Evolutionary conservation across 441 rosid genomes (phyloP), one percentile per base, ranked within the genome.

Genomic region (Sinapis alba): DNA sequence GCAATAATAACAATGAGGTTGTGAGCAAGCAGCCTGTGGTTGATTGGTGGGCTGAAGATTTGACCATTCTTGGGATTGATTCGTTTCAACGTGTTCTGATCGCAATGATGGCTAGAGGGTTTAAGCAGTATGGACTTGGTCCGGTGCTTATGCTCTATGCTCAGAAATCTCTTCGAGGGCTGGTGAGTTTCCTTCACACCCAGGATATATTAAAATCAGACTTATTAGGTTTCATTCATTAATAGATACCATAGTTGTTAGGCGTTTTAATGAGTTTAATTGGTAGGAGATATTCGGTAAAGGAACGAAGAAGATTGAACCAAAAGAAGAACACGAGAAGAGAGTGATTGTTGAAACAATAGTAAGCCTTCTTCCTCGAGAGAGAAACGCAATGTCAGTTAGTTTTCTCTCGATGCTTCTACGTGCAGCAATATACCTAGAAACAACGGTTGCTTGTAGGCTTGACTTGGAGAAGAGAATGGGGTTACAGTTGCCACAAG

Each of bases 61-160:
- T 89, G 51, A 80, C 85, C 1, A 70, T 83, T 59, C 80, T 89
- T 34, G 83, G 92, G 72, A 85, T 89, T 38, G 87, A 89, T 62
- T 65, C 80, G 45, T 89, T 89, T 78, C 90, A 88, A 58, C 75
- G 92, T 28, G 89, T 88, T 36, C 43, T 88, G 15, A 63, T 83
- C 7, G 95, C 92, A 0, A 84, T 89, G 88, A 82, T 80, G 82
- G 86, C 89, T 47, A 83, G 88, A 82, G 92, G 92, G 73, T 85
- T 88, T 74, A 88, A 88, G 67, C 90, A 86, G 45, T 83, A 79
- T 74, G 92, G 82, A 18, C 84, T 89, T 59, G 95, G 88, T 51
- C 95, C 90, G 20, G 83, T 89, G 32, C 88, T 89, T 34, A 95
- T 95, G 98, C 96, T 95, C 32, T 95, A 90, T 63, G 98, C 97